A percentile compares a stretch with the other conserved stretches of the same genome.
These are phyloP conservation scores for Ophiosphaerella korrae DNA, from an alignment of 2,329 filamentous ascomycete species.

Conservation along the genomic window DNA sequence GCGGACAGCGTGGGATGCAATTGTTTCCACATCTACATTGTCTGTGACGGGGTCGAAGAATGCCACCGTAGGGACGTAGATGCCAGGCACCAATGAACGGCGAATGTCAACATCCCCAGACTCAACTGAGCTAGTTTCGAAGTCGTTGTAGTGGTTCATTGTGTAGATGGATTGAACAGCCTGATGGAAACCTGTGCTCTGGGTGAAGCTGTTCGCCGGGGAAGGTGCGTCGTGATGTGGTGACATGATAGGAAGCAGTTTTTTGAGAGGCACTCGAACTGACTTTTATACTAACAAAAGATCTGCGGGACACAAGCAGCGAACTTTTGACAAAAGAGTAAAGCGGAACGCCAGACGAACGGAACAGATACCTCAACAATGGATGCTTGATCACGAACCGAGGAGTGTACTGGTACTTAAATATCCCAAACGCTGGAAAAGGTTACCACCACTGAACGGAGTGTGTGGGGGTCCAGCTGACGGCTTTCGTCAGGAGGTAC, in stretches of 20 bases:
- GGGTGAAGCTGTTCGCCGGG: constrained; percentile 41
- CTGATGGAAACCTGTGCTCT: constrained; percentile 35
- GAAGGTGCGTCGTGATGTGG: constrained; percentile 48
- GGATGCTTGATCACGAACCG: constrained; percentile 29
- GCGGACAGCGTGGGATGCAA: constrained; percentile 61
- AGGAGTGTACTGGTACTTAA: constrained; percentile 45
- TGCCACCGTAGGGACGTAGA: constrained; percentile 53
- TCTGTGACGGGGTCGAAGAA: constrained; percentile 51
- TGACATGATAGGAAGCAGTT: constrained; percentile 37
- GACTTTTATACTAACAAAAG: constrained; percentile 37
- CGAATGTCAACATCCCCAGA: constrained; percentile 40
- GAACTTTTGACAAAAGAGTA: constrained; percentile 42
- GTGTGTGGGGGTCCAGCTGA: constrained; percentile 49
- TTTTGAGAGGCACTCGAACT: constrained; percentile 14
- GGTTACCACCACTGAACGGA: constrained; percentile 17
- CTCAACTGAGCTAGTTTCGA: constrained; percentile 46
- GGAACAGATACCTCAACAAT: constrained; percentile 43
- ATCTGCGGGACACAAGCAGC: constrained; percentile 26
- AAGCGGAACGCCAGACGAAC: constrained; percentile 32
- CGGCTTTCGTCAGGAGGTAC: constrained; percentile 34
- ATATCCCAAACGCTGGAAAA: constrained; percentile 38
- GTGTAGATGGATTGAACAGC: constrained; percentile 43
- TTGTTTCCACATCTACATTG: constrained; percentile 49
- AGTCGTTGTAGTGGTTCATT: constrained; percentile 44
- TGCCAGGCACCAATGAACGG: constrained; percentile 46